Conservation (phyloP, 805 yeast genomes). For the Cyberlindnera subsufficiens region DNA sequence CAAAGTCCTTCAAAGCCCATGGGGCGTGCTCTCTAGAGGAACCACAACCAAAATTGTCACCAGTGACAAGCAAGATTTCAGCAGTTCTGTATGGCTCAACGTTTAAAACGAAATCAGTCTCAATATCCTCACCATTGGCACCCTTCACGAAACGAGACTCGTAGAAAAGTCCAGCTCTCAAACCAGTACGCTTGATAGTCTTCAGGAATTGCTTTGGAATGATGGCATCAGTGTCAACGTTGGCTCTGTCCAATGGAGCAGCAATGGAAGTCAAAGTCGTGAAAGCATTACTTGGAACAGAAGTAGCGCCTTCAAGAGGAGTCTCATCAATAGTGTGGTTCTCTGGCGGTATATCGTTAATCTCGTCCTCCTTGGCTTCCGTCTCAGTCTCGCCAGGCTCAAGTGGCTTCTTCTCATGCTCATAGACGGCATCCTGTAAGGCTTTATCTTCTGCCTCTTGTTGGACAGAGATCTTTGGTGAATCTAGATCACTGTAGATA, state of each 20-base stretch:
- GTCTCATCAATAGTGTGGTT: constrained; percentile 35
- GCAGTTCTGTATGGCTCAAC: constrained; percentile 77
- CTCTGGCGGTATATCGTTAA: constrained; percentile 58
- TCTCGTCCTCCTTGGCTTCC: constrained; percentile 45
- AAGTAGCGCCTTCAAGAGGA: constrained; percentile 27
- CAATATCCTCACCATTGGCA: constrained; percentile 61
- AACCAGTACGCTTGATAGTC: constrained; percentile 96
- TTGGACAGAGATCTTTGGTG: constrained; percentile 46
- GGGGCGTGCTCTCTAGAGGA: constrained; percentile 99
- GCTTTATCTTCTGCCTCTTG: constrained; percentile 48
- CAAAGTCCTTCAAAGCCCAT: constrained; percentile 98
- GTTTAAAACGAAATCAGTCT: constrained; percentile 89
- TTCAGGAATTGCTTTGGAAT: constrained; percentile 98
- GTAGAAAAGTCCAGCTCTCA: constrained; percentile 81
- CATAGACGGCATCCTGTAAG: constrained; percentile 64
- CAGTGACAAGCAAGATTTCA: constrained; percentile 82
- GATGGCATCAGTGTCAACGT: constrained; percentile 97
- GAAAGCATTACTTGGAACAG: constrained; percentile 70
- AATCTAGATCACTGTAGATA: constrained; percentile 53
- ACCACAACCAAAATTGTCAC: constrained; percentile 98
- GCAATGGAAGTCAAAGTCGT: constrained; percentile 74
- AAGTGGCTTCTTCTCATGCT: constrained; percentile 60
- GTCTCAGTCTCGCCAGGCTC: constrained; percentile 46
- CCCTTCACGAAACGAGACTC: constrained; percentile 78
- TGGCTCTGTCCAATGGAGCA: constrained; percentile 92